These are phyloP conservation scores for Zhuliangozyma blackwelliae DNA, from an alignment of 1,139 yeast species.

Conservation along the genomic window DNA sequence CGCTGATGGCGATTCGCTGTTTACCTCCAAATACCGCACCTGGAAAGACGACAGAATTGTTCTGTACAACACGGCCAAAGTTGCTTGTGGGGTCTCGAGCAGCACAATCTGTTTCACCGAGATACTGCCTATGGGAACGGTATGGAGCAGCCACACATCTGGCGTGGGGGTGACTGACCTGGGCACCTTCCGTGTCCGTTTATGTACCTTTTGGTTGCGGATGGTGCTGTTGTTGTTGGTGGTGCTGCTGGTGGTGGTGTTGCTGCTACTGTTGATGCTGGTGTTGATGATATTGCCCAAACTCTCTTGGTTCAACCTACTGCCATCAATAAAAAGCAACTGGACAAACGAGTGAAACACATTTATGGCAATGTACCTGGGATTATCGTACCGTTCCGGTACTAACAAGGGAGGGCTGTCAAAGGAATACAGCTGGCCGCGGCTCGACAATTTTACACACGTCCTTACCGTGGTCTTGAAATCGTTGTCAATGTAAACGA, in stretches of 20 bases:
- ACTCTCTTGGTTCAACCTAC: no score
- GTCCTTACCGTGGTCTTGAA: slow-evolving; percentile 5
- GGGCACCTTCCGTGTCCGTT: slow-evolving; percentile 1
- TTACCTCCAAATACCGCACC: slow-evolving; percentile 25
- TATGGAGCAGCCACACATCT: slow-evolving; percentile 11
- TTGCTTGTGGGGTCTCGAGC: slow-evolving; percentile 4
- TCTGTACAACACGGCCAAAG: slow-evolving; percentile 31
- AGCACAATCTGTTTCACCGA: slow-evolving; percentile 22
- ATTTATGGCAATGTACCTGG: slow-evolving; percentile 21
- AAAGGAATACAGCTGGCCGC: slow-evolving; percentile 26
- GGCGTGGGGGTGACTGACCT: neutral
- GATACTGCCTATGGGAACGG: slow-evolving; percentile 26
- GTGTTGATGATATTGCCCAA: no score
- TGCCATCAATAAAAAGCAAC: slow-evolving; percentile 11
- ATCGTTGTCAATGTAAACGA: slow-evolving; percentile 4
- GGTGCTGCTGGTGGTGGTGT: no score
- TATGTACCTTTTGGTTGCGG: slow-evolving; percentile 7
- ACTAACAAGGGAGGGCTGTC: slow-evolving; percentile 14
- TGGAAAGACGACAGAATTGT: slow-evolving; percentile 32
- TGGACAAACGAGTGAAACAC: slow-evolving; percentile 29
- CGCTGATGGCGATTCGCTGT: slow-evolving; percentile 8
- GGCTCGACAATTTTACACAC: slow-evolving; percentile 16
- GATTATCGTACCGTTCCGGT: slow-evolving; percentile 11
- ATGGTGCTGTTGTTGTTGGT: neutral
- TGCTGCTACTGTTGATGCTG: no score